Percentiles rank a stretch among this genome's conserved stretches.
phyloP scores from a whole-genome alignment of 208 protist genomes.

The Vickermania spadyakhi region DNA sequence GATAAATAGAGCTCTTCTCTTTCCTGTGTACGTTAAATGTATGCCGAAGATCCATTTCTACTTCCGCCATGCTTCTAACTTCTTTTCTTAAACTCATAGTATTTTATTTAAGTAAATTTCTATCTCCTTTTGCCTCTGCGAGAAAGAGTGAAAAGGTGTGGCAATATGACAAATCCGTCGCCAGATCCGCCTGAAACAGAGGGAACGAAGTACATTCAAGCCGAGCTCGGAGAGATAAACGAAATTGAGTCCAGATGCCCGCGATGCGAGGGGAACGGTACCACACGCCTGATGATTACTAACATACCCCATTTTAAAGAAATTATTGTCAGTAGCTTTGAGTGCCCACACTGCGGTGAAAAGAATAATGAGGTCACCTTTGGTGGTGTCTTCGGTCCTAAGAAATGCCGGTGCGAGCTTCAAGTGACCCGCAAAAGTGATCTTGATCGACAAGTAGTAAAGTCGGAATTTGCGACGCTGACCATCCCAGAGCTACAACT shows the following conservation, averaged over 20 bases:
- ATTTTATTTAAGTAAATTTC: too few relatives aligned
- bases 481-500: slow-evolving; percentile 89
- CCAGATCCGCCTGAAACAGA: slow-evolving; percentile 7
- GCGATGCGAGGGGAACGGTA: slow-evolving; percentile 75
- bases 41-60: too few relatives aligned
- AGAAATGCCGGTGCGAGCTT: slow-evolving; percentile 78
- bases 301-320: slow-evolving; percentile 90
- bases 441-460: slow-evolving; percentile 90
- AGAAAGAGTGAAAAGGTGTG: too few relatives aligned
- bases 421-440: slow-evolving; percentile 78
- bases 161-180: too few relatives aligned
- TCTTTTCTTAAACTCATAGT: too few relatives aligned
- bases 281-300: slow-evolving; percentile 87
- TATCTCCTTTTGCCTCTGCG: too few relatives aligned
- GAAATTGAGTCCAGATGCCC: slow-evolving; percentile 86
- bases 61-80: too few relatives aligned
- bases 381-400: slow-evolving; percentile 72
- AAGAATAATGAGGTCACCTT: slow-evolving; percentile 88
- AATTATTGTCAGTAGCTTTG: slow-evolving; percentile 89
- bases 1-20: too few relatives aligned
- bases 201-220: slow-evolving; percentile 41
- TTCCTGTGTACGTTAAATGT: too few relatives aligned
- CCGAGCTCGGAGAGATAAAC: slow-evolving; percentile 84
- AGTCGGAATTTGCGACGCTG: slow-evolving; percentile 87
- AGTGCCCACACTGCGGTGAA: slow-evolving; percentile 80